phyloP scores from a whole-genome alignment of 2,329 filamentous ascomycete species.

The Juglanconis juglandina region DNA sequence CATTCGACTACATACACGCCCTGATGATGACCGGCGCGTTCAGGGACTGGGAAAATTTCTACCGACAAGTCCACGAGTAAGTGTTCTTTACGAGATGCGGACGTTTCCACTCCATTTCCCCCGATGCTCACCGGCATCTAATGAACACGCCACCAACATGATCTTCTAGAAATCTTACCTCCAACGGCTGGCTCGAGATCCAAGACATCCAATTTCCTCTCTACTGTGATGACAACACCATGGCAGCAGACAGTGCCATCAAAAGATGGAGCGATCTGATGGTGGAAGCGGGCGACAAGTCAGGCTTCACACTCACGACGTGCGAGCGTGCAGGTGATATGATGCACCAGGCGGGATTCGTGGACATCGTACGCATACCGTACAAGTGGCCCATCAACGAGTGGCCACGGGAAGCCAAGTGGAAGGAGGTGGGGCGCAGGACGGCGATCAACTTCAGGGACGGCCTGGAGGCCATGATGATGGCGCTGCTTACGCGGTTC shows the following conservation, averaged over 20 bases:
- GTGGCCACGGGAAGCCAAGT: constrained; percentile 22
- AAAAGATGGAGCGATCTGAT: constrained; percentile 28
- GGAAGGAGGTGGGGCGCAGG: constrained; percentile 20
- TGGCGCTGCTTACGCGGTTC: constrained; percentile 23
- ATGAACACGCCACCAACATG: background rate
- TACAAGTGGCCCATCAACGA: constrained; percentile 22
- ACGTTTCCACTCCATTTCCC: background rate
- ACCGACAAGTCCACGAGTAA: constrained; percentile 23
- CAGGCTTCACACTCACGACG: constrained; percentile 26
- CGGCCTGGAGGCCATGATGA: constrained; percentile 21
- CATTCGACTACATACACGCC: constrained; percentile 27
- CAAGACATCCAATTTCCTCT: constrained; percentile 31
- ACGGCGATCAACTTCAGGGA: constrained; percentile 16
- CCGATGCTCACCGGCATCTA: background rate
- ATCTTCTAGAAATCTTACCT: constrained; percentile 20
- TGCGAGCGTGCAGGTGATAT: constrained; percentile 27
- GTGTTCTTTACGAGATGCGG: background rate
- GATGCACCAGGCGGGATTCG: constrained; percentile 20
- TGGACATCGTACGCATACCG: constrained; percentile 18
- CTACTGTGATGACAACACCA: constrained; percentile 27
- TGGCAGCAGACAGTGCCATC: constrained; percentile 23
- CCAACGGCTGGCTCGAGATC: constrained; percentile 24
- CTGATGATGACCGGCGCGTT: constrained; percentile 29
- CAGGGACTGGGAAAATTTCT: constrained; percentile 24
- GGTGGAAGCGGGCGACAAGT: constrained; percentile 27